A percentile compares a stretch with the other conserved stretches of the same genome.
Evolutionary conservation across 2,329 filamentous ascomycete genomes (phyloP).

Genomic region (Colletotrichum ledebouriae): DNA sequence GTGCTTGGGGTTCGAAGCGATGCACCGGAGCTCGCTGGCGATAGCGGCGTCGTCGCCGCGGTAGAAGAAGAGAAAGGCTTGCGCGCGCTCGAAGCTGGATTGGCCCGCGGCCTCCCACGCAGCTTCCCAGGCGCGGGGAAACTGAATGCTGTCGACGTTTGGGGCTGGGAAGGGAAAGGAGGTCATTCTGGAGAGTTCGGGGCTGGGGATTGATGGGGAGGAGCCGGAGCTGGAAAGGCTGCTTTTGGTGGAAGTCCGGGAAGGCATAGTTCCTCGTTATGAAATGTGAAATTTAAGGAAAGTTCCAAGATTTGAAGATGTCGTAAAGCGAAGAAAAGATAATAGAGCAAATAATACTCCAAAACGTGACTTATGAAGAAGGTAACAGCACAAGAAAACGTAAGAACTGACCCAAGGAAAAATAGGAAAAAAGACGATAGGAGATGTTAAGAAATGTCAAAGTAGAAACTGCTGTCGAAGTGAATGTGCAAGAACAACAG

Average conservation of each 20-base stretch:
- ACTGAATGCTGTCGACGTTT: constrained; percentile 17
- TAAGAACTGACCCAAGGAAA: no score
- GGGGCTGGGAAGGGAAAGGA: background rate
- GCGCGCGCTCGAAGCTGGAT: constrained; percentile 49
- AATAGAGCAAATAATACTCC: no score
- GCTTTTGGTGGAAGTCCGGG: rapidly evolving
- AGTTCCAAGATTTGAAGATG: no score
- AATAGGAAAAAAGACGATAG: no score
- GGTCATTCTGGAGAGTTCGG: background rate
- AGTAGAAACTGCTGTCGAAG: no score
- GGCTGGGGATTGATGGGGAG: background rate
- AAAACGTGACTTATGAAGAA: no score
- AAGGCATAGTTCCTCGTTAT: background rate
- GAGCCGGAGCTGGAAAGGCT: no score
- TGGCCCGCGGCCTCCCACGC: constrained; percentile 28
- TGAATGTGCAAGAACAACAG: no score
- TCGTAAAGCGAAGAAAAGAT: no score
- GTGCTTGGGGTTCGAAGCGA: constrained; percentile 47
- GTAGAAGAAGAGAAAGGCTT: constrained; percentile 50
- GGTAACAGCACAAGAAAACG: no score
- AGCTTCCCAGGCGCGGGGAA: constrained; percentile 23
- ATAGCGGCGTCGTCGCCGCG: constrained; percentile 47
- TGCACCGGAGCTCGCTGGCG: constrained; percentile 46
- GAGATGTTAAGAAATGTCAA: no score
- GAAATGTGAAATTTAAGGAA: no score